Percentiles rank a stretch among this genome's conserved stretches.
Evolutionary conservation across 2,329 filamentous ascomycete species (phyloP).

Genomic region (Fusarium napiforme): DNA sequence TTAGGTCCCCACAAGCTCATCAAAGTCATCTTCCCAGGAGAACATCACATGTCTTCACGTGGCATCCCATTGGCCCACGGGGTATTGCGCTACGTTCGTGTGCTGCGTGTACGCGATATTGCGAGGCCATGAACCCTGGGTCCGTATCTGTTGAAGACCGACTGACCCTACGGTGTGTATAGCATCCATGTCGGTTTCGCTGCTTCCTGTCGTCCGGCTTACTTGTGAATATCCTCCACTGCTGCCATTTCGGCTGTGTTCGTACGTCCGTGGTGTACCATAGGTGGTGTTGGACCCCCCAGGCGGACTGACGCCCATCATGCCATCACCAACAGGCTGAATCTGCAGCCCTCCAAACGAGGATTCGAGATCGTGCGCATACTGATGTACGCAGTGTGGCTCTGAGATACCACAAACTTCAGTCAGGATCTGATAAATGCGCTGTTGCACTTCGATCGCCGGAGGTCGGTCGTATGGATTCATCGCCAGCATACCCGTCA

Average conservation of each 20-base stretch:
- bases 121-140: constrained; percentile 37
- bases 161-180: constrained; percentile 38
- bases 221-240: constrained; percentile 51
- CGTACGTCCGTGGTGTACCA: constrained; percentile 43
- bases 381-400: constrained; percentile 66
- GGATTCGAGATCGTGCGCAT: constrained; percentile 50
- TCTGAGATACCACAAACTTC: constrained; percentile 59
- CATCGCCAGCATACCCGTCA: constrained; percentile 64
- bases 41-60: constrained; percentile 9
- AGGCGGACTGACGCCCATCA: constrained; percentile 4
- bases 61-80: constrained; percentile 33
- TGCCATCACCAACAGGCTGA: constrained; percentile 17
- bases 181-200: constrained; percentile 42
- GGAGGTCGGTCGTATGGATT: constrained; percentile 64
- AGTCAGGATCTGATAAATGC: constrained; percentile 63
- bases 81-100: constrained; percentile 28
- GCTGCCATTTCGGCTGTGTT: constrained; percentile 48
- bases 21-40: constrained; percentile 1
- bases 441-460: constrained; percentile 62
- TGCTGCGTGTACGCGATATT: constrained; percentile 37
- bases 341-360: constrained; percentile 41
- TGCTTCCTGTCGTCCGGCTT: constrained; percentile 49
- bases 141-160: constrained; percentile 34
- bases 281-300: constrained; percentile 46
- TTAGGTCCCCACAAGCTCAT: constrained; percentile 7